Percentiles rank a stretch among this genome's conserved stretches.
phyloP scores from a whole-genome alignment of 768 basidiomycete genomes.

The Suillus subaureus region DNA sequence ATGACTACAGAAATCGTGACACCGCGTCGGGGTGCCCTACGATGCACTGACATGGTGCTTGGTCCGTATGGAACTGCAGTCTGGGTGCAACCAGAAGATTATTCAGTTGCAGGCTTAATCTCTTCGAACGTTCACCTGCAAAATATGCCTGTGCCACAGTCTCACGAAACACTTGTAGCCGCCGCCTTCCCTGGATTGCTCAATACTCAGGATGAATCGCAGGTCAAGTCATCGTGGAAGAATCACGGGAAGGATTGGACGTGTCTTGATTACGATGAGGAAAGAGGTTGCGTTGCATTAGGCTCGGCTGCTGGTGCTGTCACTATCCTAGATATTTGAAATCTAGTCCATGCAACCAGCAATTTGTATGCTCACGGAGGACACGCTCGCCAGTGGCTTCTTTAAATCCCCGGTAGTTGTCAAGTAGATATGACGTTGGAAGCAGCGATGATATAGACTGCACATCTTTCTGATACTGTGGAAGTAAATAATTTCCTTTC shows the following conservation, averaged over 20 bases:
- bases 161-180: constrained; percentile 46
- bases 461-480: background rate
- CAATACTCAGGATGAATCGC: constrained; percentile 20
- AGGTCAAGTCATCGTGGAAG: constrained; percentile 36
- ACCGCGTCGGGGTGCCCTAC: constrained; percentile 49
- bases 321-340: constrained; percentile 41
- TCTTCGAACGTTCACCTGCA: constrained; percentile 20
- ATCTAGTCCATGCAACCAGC: background rate
- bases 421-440: background rate
- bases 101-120: constrained; percentile 41
- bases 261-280: constrained; percentile 64
- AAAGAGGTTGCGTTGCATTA: constrained; percentile 51
- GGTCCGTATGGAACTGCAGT: constrained; percentile 59
- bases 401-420: background rate
- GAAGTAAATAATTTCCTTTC: background rate
- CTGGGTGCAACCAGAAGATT: constrained; percentile 62
- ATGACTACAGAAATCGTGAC: constrained; percentile 39
- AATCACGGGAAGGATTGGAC: constrained; percentile 48
- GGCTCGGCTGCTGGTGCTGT: constrained; percentile 53
- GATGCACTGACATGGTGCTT: constrained; percentile 55
- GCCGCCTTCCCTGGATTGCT: constrained; percentile 51
- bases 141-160: constrained; percentile 18
- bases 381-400: background rate
- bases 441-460: background rate
- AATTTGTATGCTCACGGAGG: background rate